A percentile compares a stretch with the other conserved stretches of the same genome.
Evolutionary conservation across 495 filamentous ascomycete genomes (phyloP).

Genomic region (Geopyxis carbonaria): DNA sequence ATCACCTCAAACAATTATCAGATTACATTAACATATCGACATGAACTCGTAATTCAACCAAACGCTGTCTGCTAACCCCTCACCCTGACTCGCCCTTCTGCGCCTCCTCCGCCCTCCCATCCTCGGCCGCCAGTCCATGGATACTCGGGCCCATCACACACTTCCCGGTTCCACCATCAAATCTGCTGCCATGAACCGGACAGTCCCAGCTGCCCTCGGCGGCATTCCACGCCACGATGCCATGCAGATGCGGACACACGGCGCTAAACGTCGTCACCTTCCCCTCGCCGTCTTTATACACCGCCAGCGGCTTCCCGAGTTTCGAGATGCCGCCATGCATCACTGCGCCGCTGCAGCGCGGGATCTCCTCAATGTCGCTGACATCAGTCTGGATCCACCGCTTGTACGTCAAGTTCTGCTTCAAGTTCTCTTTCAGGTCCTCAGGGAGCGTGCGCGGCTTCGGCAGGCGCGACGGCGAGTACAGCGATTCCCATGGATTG

Average conservation of each 20-base stretch:
- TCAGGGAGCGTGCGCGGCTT: conserved; percentile 28
- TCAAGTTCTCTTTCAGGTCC: conserved; percentile 31
- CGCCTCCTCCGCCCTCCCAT: conserved; percentile 10
- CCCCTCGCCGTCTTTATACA: conserved; percentile 41
- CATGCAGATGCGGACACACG: conserved; percentile 40
- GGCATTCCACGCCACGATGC: conserved; percentile 39
- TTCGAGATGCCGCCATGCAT: conserved; percentile 28
- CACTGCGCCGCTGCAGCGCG: conserved; percentile 33
- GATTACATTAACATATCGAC: no score
- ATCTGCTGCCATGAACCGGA: conserved; percentile 38
- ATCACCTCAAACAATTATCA: no score
- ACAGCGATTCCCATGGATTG: conserved; percentile 35
- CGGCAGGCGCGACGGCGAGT: conserved; percentile 33
- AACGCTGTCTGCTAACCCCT: not conserved
- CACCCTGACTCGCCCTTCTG: conserved; percentile 12
- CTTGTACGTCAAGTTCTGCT: conserved; percentile 42
- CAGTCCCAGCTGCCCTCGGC: conserved; percentile 41
- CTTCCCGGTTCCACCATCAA: conserved; percentile 34
- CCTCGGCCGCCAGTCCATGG: conserved; percentile 10
- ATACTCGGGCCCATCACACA: conserved; percentile 37
- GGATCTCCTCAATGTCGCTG: conserved; percentile 40
- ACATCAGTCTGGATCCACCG: conserved; percentile 38
- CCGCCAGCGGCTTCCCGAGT: conserved; percentile 31
- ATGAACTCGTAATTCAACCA: not conserved
- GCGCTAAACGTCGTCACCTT: conserved; percentile 34